Evolutionary conservation across 768 basidiomycete genomes (phyloP).

Genomic region (Calocera cornea): DNA sequence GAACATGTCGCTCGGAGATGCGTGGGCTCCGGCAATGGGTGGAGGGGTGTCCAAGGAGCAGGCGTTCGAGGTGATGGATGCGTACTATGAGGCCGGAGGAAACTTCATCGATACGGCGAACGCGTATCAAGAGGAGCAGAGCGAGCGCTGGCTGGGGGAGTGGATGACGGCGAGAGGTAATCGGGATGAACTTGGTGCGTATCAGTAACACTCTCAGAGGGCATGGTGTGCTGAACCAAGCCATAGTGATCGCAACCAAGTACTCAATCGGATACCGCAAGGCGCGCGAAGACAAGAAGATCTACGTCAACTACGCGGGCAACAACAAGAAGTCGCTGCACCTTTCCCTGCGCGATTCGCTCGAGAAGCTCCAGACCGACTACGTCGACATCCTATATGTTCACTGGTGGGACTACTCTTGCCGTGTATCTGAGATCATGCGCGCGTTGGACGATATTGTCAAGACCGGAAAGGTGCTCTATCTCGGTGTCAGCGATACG

Average conservation of each 20-base stretch:
- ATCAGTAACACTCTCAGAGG: constrained; percentile 12
- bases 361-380: constrained; percentile 44
- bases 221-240: neutral
- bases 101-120: constrained; percentile 25
- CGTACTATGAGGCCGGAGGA: constrained; percentile 20
- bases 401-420: constrained; percentile 40
- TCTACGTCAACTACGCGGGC: constrained; percentile 30
- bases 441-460: constrained; percentile 32
- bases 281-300: neutral
- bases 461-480: constrained; percentile 33
- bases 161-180: constrained; percentile 28
- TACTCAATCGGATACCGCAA: neutral
- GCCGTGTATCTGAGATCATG: constrained; percentile 37
- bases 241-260: constrained; percentile 16
- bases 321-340: constrained; percentile 29
- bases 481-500: constrained; percentile 27
- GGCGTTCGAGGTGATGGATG: constrained; percentile 28
- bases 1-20: constrained; percentile 29
- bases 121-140: constrained; percentile 20
- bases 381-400: constrained; percentile 47
- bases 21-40: constrained; percentile 22
- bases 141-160: constrained; percentile 30
- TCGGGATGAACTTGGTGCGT: constrained; percentile 28
- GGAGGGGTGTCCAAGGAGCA: constrained; percentile 33
- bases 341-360: constrained; percentile 22